These are phyloP conservation scores for Cladophialophora immunda DNA, from an alignment of 2,329 filamentous ascomycete species.

Conservation along the genomic window DNA sequence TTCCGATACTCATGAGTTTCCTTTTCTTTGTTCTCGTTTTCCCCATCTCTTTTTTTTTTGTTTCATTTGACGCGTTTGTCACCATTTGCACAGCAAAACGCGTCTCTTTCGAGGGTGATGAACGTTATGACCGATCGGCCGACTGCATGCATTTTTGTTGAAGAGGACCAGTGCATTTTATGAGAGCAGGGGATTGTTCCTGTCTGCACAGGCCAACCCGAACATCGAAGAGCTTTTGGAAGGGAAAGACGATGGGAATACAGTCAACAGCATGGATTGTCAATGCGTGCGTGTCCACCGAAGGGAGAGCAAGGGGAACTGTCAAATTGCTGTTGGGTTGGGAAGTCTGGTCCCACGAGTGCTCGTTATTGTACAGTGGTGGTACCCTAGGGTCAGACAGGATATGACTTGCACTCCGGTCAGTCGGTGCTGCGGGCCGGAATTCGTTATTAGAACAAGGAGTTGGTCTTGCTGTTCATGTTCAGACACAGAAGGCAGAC, in stretches of 20 bases:
- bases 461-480: slow-evolving; percentile 9
- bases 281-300: slow-evolving; percentile 2
- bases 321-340: slow-evolving; percentile 8
- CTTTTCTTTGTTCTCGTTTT: slow-evolving; percentile 25
- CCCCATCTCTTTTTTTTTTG: slow-evolving; percentile 22
- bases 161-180: slow-evolving; percentile 23
- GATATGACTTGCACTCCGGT: slow-evolving; percentile 20
- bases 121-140: slow-evolving; percentile 35
- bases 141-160: slow-evolving; percentile 29
- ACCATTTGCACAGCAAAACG: slow-evolving; percentile 22
- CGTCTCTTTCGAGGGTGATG: slow-evolving; percentile 30
- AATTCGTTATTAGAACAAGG: slow-evolving; percentile 10
- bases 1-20: slow-evolving; percentile 29
- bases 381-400: slow-evolving; percentile 27
- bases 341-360: slow-evolving; percentile 9
- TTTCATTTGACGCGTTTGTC: slow-evolving; percentile 20
- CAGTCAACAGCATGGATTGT: slow-evolving; percentile 9
- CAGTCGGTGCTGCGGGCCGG: neutral
- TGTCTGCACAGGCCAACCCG: slow-evolving; percentile 20
- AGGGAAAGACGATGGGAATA: neutral
- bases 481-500: slow-evolving; percentile 13
- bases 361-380: slow-evolving; percentile 34
- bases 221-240: slow-evolving; percentile 21
- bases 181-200: slow-evolving; percentile 22
- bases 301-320: neutral